Conservation (phyloP, 495 filamentous ascomycete species). For the Penicillium mononematosum region DNA sequence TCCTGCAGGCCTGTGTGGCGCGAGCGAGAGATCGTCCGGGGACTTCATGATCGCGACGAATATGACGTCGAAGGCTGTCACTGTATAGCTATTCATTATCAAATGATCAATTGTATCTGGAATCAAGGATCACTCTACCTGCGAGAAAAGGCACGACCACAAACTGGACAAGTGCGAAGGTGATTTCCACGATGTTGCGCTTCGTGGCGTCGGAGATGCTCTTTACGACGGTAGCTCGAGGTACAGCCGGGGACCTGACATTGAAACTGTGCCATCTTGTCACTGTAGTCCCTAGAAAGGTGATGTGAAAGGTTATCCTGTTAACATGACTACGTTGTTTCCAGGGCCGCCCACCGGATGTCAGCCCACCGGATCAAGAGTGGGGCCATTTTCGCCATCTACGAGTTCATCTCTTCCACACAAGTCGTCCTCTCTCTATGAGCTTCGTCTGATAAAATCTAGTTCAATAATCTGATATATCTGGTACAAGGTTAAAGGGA, state of each 20-base stretch:
- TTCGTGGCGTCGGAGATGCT: constrained; percentile 1
- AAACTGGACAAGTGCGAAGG: not conserved
- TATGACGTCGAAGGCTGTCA: not conserved
- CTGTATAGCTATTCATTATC: not conserved
- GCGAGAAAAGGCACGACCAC: not conserved
- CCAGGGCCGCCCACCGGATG: too few relatives aligned
- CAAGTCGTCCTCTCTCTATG: too few relatives aligned
- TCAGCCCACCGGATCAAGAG: not conserved
- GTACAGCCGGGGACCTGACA: not conserved
- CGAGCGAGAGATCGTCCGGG: not conserved
- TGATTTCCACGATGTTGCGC: not conserved
- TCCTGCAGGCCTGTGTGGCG: not conserved
- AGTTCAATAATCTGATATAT: too few relatives aligned
- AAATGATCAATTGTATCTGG: not conserved
- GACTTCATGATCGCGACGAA: not conserved
- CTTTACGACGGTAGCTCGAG: constrained; percentile 1
- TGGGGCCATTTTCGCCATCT: not conserved
- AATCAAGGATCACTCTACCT: not conserved
- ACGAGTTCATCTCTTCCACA: too few relatives aligned
- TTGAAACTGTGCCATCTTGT: not conserved
- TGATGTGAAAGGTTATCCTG: not conserved
- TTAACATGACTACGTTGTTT: not conserved
- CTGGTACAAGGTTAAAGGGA: too few relatives aligned
- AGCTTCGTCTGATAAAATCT: too few relatives aligned
- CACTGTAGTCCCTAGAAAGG: not conserved